Percentiles rank a stretch among this genome's conserved stretches.
Evolutionary conservation across 345 rosid species (phyloP).

Genomic region (Salix arbutifolia): DNA sequence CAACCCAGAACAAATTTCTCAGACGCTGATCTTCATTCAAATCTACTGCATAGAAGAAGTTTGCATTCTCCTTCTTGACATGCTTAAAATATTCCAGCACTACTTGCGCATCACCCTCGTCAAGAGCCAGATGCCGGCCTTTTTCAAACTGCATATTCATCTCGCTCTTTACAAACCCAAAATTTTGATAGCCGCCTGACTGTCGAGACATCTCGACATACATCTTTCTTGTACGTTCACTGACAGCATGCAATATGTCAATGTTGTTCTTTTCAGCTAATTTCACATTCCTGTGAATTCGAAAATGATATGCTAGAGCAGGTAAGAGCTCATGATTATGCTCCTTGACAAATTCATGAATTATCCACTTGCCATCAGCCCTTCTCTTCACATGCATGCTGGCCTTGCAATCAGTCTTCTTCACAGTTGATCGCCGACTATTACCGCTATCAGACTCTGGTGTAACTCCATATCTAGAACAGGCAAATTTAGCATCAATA

Average conservation of each 20-base stretch:
- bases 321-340: constrained; percentile 40
- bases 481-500: constrained; percentile 27
- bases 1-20: constrained; percentile 24
- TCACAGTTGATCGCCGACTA: constrained; percentile 33
- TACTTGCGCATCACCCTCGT: constrained; percentile 32
- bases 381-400: constrained; percentile 44
- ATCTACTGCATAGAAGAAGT: constrained; percentile 31
- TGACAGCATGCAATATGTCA: constrained; percentile 38
- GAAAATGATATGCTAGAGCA: constrained; percentile 38
- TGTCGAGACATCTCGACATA: constrained; percentile 38
- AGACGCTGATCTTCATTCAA: constrained; percentile 24
- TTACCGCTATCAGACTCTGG: constrained; percentile 36
- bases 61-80: constrained; percentile 22
- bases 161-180: constrained; percentile 4
- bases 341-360: constrained; percentile 35
- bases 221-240: constrained; percentile 40
- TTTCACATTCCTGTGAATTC: constrained; percentile 32
- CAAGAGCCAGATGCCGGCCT: constrained; percentile 24
- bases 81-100: constrained; percentile 20
- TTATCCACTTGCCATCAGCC: constrained; percentile 36
- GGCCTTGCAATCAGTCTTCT: constrained; percentile 40
- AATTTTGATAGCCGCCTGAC: constrained; percentile 17
- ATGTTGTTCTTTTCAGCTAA: constrained; percentile 34
- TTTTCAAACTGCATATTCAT: constrained; percentile 22
- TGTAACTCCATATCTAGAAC: constrained; percentile 37